These are phyloP conservation scores for Auricularia heimuer DNA, from an alignment of 768 basidiomycete species.

Conservation along the genomic window DNA sequence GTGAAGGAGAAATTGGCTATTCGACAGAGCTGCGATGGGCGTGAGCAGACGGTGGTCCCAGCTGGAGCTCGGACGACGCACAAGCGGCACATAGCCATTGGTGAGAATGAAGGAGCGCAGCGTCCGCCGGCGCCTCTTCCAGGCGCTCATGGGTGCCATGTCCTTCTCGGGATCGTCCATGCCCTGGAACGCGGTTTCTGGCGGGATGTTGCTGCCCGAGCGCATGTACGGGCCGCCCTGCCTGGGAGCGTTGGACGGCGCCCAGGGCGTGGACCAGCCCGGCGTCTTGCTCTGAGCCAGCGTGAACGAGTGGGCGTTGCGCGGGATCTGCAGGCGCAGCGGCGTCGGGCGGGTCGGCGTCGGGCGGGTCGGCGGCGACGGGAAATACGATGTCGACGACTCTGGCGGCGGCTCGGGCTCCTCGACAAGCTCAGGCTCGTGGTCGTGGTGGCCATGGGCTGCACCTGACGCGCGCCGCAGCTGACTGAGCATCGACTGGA, in stretches of 20 bases:
- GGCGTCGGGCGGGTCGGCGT: constrained; percentile 1
- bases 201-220: neutral
- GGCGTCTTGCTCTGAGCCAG: constrained; percentile 47
- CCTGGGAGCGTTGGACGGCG: constrained; percentile 20
- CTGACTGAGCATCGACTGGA: constrained; percentile 4
- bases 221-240: constrained; percentile 4
- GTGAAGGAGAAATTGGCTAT: constrained; percentile 79
- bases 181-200: constrained; percentile 4
- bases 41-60: constrained; percentile 5
- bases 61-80: constrained; percentile 24
- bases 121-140: constrained; percentile 22
- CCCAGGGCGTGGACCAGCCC: constrained; percentile 63
- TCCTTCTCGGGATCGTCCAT: constrained; percentile 32
- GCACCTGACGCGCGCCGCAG: constrained; percentile 2
- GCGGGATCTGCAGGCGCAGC: constrained; percentile 7
- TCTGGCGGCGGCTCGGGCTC: constrained; percentile 10
- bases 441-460: neutral
- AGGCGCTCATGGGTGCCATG: constrained; percentile 21
- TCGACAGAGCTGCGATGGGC: constrained; percentile 56
- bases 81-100: constrained; percentile 72
- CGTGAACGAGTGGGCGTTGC: constrained; percentile 34
- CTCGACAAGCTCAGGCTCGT: neutral
- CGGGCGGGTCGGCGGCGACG: constrained; percentile 8
- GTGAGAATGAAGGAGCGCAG: constrained; percentile 48
- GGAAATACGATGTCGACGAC: constrained; percentile 14